Evolutionary conservation across 805 yeast species (phyloP).

Genomic region (Saturnispora halmiae): DNA sequence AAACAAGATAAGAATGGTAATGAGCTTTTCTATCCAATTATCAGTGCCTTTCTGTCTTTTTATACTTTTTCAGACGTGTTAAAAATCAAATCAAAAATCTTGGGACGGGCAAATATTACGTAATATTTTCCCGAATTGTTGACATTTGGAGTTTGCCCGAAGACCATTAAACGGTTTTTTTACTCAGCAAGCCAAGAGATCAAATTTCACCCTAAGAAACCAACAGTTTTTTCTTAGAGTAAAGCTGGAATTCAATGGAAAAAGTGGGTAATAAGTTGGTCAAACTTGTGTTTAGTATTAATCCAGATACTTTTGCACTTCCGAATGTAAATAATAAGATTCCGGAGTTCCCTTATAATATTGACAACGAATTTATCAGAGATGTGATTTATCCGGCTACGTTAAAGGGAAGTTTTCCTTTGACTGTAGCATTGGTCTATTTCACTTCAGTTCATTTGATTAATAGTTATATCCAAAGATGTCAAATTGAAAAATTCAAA

Average conservation of each 20-base stretch:
- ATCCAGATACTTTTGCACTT: slow-evolving; percentile 17
- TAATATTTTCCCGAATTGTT: not conserved
- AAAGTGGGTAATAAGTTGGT: not conserved
- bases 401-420: slow-evolving; percentile 44
- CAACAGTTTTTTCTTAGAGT: not conserved
- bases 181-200: not conserved
- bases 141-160: not conserved
- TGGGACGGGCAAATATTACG: not conserved
- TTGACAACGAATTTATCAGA: slow-evolving; percentile 17
- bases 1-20: too few species aligned
- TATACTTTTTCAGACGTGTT: too few species aligned
- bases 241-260: not conserved
- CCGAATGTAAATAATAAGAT: slow-evolving; percentile 22
- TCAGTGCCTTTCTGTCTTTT: too few species aligned
- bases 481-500: slow-evolving; percentile 34
- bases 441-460: slow-evolving; percentile 48
- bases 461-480: slow-evolving; percentile 38
- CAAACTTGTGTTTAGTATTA: not conserved
- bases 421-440: slow-evolving; percentile 48
- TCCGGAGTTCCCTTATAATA: slow-evolving; percentile 22
- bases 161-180: not conserved
- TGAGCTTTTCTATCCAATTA: too few species aligned
- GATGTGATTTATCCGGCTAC: slow-evolving; percentile 32
- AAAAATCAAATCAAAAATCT: too few species aligned
- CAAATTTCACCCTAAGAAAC: not conserved